phyloP scores from a whole-genome alignment of 1,284 basidiomycete genomes.

The Macrocybe sp. region DNA sequence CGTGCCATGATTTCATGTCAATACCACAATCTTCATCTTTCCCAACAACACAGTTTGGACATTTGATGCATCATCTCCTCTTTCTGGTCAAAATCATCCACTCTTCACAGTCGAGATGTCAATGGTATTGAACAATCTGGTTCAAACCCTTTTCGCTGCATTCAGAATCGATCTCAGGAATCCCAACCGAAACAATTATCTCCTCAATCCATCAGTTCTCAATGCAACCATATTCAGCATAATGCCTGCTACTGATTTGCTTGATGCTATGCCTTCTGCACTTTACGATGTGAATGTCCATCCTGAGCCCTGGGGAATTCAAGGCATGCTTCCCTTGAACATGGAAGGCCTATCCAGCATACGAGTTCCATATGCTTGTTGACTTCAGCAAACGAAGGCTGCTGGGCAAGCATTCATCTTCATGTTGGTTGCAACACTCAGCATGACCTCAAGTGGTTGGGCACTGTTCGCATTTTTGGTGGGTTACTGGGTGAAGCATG shows the following conservation, averaged over 20 bases:
- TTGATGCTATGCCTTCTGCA: background rate
- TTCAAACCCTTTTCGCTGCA: conserved; percentile 16
- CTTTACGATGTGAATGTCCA: background rate
- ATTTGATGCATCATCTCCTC: no score
- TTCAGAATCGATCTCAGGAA: conserved; percentile 20
- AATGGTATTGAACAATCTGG: conserved; percentile 12
- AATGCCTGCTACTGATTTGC: conserved; percentile 10
- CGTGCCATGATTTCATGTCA: no score
- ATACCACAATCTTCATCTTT: no score
- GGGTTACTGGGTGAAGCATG: no score
- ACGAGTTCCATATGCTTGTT: conserved; percentile 19
- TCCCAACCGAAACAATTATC: conserved; percentile 18
- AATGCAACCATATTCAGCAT: conserved; percentile 6
- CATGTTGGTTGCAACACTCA: no score
- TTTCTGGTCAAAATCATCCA: background rate
- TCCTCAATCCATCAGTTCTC: conserved; percentile 12
- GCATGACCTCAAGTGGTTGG: no score
- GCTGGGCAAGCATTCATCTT: no score
- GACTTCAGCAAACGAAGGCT: no score
- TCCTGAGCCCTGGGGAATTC: no score
- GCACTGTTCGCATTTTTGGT: no score
- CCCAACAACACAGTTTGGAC: no score
- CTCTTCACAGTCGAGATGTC: conserved; percentile 1
- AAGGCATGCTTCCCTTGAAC: background rate
- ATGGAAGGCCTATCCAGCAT: conserved; percentile 17